Evolutionary conservation across 345 rosid genomes (phyloP), one percentile per base, ranked within the genome.

Genomic region (Anacardium occidentale): DNA sequence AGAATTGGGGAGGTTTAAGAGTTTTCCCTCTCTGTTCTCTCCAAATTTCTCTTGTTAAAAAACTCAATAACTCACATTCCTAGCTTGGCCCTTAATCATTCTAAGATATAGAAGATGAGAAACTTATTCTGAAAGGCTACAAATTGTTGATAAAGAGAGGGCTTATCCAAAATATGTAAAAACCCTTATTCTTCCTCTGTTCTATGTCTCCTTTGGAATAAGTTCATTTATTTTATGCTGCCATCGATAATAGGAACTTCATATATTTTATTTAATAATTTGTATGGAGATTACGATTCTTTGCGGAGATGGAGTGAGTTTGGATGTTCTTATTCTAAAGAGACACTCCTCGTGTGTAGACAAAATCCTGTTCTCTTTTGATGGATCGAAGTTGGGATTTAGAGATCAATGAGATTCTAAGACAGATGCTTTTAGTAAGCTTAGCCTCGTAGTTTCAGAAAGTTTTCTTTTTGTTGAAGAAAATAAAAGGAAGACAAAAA

Each of bases 41-140:
- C 70, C 44, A 47, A 13, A 17, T 59, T 60, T 25, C 47, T 37
- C 20, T 63, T 54, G 44, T 54, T 48, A 54, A 25, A 9, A 45
- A 66, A 20, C 62, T 61, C 67, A 67, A 66, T 64, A 22, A 62
- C 66, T 79, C 22, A 62, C 78, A 78, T 82, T 80, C 85, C 62
- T 85, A 75, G 10, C 82, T 78, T 83, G 69, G 21, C 67, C 60
- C 10, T 1, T 73, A 80, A 77, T 72, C 68, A 82, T 75, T 73
- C 83, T 29, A 56, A n/a, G 55, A 59, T 4, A 72, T 32, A 7
- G 51, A 18, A 20, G 51, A 37, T 37, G 8, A 37, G 42, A 37
- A 54, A 48, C 15, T 17, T 37, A 60, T 8, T 66, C 68, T 45
- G 47, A 53, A 74, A 69, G 48, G 56, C 40, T 12, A 37, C 29